phyloP scores from a whole-genome alignment of 345 rosid genomes.

The Gossypium turneri region DNA sequence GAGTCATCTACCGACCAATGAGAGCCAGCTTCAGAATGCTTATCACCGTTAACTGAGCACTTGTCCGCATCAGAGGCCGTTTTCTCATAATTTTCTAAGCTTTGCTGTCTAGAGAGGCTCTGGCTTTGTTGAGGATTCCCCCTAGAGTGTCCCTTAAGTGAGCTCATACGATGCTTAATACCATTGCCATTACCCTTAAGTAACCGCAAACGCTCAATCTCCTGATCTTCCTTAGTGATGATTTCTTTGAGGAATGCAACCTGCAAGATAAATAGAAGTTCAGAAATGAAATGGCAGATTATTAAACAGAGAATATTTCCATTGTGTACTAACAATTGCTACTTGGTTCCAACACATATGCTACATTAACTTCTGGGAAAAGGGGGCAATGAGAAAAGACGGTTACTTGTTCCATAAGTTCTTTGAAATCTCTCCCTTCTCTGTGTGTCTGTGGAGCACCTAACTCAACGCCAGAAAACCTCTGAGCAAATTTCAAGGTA shows the following conservation, averaged over 20 bases:
- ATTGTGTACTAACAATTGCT: background rate
- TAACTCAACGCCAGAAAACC: constrained; percentile 95
- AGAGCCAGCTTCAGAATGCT: constrained; percentile 68
- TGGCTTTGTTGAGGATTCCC: constrained; percentile 42
- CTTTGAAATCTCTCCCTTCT: constrained; percentile 86
- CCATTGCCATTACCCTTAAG: constrained; percentile 41
- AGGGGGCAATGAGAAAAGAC: background rate
- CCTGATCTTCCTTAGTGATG: constrained; percentile 71
- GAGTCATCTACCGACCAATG: constrained; percentile 50
- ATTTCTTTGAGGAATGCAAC: constrained; percentile 70
- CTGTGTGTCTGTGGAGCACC: constrained; percentile 89
- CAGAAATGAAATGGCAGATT: constrained; percentile 6
- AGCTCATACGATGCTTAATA: constrained; percentile 40
- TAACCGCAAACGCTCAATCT: constrained; percentile 60
- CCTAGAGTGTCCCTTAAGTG: constrained; percentile 47
- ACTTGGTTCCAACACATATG: background rate
- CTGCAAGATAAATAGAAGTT: constrained; percentile 33
- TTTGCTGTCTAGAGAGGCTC: constrained; percentile 34
- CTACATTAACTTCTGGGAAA: background rate
- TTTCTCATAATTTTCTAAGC: constrained; percentile 38
- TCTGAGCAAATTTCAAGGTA: constrained; percentile 89
- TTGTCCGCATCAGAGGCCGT: constrained; percentile 59
- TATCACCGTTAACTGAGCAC: constrained; percentile 58
- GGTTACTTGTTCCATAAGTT: constrained; percentile 87
- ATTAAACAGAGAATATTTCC: background rate